A percentile compares a stretch with the other conserved stretches of the same genome.
Conservation (phyloP, 768 basidiomycete genomes). For the Leccinum barrowsii region DNA sequence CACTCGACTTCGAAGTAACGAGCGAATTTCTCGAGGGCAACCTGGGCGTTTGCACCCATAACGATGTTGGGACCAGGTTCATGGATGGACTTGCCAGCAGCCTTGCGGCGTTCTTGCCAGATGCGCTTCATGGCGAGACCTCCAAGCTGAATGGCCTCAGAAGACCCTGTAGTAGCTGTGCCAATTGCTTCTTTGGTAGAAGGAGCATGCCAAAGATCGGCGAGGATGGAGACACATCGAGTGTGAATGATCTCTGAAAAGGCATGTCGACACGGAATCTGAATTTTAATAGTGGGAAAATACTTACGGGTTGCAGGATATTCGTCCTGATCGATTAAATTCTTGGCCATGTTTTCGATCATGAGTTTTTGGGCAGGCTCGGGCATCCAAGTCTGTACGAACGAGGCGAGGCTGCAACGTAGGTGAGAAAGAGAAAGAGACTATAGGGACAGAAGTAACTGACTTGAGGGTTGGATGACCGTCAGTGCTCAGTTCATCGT, state of each 20-base stretch:
- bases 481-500: constrained; percentile 61
- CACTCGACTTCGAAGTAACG: constrained; percentile 65
- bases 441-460: neutral
- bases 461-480: constrained; percentile 53
- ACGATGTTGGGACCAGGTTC: constrained; percentile 64
- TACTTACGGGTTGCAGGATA: constrained; percentile 54
- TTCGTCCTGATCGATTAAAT: constrained; percentile 68
- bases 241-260: constrained; percentile 40
- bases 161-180: constrained; percentile 68
- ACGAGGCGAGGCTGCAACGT: constrained; percentile 48
- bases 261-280: neutral
- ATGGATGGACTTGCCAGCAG: constrained; percentile 60
- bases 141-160: constrained; percentile 70
- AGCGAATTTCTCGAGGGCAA: constrained; percentile 69
- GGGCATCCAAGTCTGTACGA: constrained; percentile 67
- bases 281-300: neutral
- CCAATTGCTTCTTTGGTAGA: constrained; percentile 53
- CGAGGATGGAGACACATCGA: constrained; percentile 52
- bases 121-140: constrained; percentile 69
- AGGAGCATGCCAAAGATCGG: constrained; percentile 67
- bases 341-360: constrained; percentile 63
- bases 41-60: constrained; percentile 69
- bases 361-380: constrained; percentile 50
- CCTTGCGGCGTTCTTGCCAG: constrained; percentile 68
- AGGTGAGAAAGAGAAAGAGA: neutral